phyloP scores from a whole-genome alignment of 345 rosid species.

The Citrus medica region DNA sequence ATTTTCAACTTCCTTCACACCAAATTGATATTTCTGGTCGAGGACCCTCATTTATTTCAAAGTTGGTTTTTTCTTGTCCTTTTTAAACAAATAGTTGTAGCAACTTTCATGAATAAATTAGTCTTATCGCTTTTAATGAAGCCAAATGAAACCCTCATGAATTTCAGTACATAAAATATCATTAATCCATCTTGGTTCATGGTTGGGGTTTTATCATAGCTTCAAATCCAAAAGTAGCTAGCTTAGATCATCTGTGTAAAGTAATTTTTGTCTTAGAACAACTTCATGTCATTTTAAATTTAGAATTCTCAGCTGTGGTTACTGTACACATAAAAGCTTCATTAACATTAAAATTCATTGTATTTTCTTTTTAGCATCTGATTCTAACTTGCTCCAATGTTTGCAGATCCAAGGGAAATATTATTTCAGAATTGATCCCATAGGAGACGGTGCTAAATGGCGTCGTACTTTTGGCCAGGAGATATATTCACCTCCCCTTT shows the following conservation, averaged over 20 bases:
- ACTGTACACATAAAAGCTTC: neutral
- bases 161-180: neutral
- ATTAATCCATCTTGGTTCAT: neutral
- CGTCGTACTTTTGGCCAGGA: constrained; percentile 89
- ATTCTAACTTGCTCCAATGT: constrained; percentile 4
- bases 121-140: neutral
- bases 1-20: neutral
- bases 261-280: neutral
- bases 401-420: constrained; percentile 90
- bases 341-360: neutral
- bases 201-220: neutral
- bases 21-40: neutral
- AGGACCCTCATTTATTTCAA: neutral
- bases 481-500: constrained; percentile 85
- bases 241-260: neutral
- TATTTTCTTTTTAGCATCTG: neutral
- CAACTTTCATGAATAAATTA: neutral
- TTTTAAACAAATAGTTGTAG: neutral
- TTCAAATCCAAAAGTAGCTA: neutral
- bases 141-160: no score
- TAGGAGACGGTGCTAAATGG: constrained; percentile 95
- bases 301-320: no score
- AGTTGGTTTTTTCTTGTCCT: neutral
- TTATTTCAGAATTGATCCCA: constrained; percentile 75
- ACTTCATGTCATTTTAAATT: no score